Conservation (phyloP, 495 filamentous ascomycete species). For the Penicillium silybi region DNA sequence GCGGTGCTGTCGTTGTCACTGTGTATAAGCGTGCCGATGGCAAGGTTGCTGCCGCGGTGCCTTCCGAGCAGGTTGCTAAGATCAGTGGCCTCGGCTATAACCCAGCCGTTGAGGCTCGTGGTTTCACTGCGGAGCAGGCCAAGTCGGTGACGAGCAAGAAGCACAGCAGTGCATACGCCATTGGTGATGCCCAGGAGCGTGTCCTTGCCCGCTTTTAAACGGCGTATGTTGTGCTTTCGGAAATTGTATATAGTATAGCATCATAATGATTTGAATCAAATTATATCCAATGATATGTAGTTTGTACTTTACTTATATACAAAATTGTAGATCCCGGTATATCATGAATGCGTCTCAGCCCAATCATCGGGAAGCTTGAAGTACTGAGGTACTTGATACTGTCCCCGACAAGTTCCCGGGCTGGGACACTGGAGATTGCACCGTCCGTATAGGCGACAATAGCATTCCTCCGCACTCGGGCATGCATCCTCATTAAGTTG, state of each 20-base stretch:
- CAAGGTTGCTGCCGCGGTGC: conserved; percentile 51
- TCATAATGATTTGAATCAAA: conserved; percentile 9
- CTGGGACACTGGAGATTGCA: conserved; percentile 30
- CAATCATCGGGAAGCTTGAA: conserved; percentile 37
- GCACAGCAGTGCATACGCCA: conserved; percentile 64
- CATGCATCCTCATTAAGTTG: conserved; percentile 35
- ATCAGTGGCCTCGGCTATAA: conserved; percentile 78
- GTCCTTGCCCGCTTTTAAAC: conserved; percentile 59
- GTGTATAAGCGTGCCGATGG: conserved; percentile 90
- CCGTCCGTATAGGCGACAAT: conserved; percentile 42
- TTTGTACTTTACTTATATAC: neutral
- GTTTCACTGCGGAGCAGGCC: conserved; percentile 74
- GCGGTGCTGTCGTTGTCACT: conserved; percentile 86
- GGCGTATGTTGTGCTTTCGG: neutral
- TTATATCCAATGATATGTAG: neutral
- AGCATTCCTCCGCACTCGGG: conserved; percentile 38
- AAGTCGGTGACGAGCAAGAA: conserved; percentile 67
- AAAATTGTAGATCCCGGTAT: neutral
- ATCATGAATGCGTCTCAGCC: conserved; percentile 26
- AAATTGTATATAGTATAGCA: conserved; percentile 20
- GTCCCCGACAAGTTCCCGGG: conserved; percentile 30
- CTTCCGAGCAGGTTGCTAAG: conserved; percentile 56
- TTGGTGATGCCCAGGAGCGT: conserved; percentile 68
- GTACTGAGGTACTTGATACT: conserved; percentile 34
- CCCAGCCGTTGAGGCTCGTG: conserved; percentile 83